These are phyloP conservation scores for Scleroderma bovista DNA, from an alignment of 768 basidiomycete species.

Conservation along the genomic window DNA sequence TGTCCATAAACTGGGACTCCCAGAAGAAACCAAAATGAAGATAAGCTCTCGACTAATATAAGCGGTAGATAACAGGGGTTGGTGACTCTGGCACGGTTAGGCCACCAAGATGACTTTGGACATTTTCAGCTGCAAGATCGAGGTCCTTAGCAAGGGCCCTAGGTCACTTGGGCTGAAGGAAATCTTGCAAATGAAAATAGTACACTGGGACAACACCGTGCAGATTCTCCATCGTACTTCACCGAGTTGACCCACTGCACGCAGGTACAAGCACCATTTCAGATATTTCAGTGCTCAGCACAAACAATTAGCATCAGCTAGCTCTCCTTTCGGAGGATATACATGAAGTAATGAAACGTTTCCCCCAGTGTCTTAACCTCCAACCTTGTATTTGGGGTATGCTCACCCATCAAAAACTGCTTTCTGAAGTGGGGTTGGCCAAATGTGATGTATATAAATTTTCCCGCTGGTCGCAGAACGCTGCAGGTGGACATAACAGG, in stretches of 20 bases:
- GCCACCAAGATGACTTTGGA: constrained; percentile 57
- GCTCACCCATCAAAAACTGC: constrained; percentile 47
- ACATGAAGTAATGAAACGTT: constrained; percentile 80
- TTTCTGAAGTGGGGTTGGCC: constrained; percentile 86
- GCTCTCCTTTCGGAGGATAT: constrained; percentile 46
- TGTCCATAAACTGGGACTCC: constrained; percentile 73
- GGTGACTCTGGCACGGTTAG: constrained; percentile 68
- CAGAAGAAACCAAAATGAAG: constrained; percentile 27
- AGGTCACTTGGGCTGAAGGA: too few species aligned
- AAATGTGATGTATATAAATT: constrained; percentile 79
- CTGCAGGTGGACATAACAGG: constrained; percentile 29
- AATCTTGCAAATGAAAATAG: too few species aligned
- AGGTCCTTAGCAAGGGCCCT: constrained; percentile 46
- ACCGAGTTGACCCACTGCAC: too few species aligned
- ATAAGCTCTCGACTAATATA: constrained; percentile 37
- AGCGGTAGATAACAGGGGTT: constrained; percentile 71
- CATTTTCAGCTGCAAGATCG: constrained; percentile 35
- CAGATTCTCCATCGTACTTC: too few species aligned
- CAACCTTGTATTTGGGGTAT: constrained; percentile 48
- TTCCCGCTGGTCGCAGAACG: constrained; percentile 54
- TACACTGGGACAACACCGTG: too few species aligned
- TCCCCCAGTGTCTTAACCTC: constrained; percentile 72
- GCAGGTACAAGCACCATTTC: too few species aligned
- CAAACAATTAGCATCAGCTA: neutral
- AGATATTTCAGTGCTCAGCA: too few species aligned